These are phyloP conservation scores for Malassezia restricta DNA, from an alignment of 1,284 basidiomycete genomes.

Conservation along the genomic window DNA sequence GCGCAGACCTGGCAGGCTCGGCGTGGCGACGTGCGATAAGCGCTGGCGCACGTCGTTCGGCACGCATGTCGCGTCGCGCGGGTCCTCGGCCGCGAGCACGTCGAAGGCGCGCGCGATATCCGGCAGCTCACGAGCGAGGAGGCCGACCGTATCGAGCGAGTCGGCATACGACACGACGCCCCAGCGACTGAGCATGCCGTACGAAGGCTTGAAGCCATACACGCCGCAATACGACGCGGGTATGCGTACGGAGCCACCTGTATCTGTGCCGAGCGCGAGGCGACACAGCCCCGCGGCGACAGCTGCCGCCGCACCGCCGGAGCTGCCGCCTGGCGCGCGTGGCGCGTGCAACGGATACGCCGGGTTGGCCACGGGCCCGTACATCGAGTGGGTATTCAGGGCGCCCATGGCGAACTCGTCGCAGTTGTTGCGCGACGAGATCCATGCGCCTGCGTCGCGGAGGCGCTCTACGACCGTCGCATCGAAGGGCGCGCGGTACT, in stretches of 20 bases:
- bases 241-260: slow-evolving; percentile 81
- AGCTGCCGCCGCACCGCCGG: slow-evolving; percentile 40
- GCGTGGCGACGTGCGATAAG: neutral
- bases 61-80: slow-evolving; percentile 66
- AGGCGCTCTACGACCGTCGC: slow-evolving; percentile 69
- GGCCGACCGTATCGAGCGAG: slow-evolving; percentile 83
- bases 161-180: slow-evolving; percentile 88
- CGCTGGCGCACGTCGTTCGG: slow-evolving; percentile 13
- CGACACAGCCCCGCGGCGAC: slow-evolving; percentile 28
- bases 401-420: slow-evolving; percentile 96
- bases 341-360: slow-evolving; percentile 1
- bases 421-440: slow-evolving; percentile 82
- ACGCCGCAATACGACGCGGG: slow-evolving; percentile 90
- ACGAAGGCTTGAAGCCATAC: slow-evolving; percentile 84
- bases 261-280: slow-evolving; percentile 75
- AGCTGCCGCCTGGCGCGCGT: slow-evolving; percentile 48
- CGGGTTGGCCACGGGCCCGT: slow-evolving; percentile 35
- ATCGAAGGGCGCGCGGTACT: slow-evolving; percentile 67
- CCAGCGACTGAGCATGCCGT: slow-evolving; percentile 78
- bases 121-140: slow-evolving; percentile 56
- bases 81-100: slow-evolving; percentile 57
- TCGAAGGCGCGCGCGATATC: slow-evolving; percentile 57
- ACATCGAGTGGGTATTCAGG: slow-evolving; percentile 27
- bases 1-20: slow-evolving; percentile 49
- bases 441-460: slow-evolving; percentile 56